Percentiles rank a stretch among this genome's conserved stretches.
These are phyloP conservation scores for Canna indica DNA, from an alignment of 176 grass and related monocot species.

Conservation along the genomic window DNA sequence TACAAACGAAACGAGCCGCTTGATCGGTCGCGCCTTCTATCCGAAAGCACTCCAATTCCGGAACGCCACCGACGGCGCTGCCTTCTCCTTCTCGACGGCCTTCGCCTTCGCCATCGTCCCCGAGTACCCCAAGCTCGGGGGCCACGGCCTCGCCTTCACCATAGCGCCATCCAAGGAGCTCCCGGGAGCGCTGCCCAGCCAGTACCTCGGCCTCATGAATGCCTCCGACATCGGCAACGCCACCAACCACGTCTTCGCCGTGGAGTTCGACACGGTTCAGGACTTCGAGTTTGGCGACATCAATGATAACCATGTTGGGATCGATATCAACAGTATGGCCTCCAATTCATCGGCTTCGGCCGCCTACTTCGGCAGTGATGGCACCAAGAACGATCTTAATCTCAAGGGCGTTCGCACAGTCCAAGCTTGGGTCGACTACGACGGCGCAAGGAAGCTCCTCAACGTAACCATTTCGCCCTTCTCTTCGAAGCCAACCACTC, in stretches of 20 bases:
- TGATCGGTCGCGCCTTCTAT: slow-evolving; percentile 42
- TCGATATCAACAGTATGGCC: slow-evolving; percentile 52
- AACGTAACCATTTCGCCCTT: slow-evolving; percentile 31
- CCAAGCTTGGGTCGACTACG: slow-evolving; percentile 77
- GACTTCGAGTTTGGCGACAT: slow-evolving; percentile 90
- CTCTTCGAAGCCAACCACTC: slow-evolving; percentile 33
- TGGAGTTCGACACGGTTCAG: slow-evolving; percentile 94
- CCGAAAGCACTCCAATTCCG: slow-evolving; percentile 27
- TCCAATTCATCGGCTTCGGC: slow-evolving; percentile 50
- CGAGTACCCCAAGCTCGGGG: slow-evolving; percentile 67
- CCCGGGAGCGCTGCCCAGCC: slow-evolving; percentile 60
- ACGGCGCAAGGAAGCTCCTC: slow-evolving; percentile 32
- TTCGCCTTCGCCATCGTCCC: slow-evolving; percentile 62
- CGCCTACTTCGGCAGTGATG: slow-evolving; percentile 14
- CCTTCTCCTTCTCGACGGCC: slow-evolving; percentile 53
- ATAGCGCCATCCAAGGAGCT: slow-evolving; percentile 35
- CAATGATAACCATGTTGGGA: slow-evolving; percentile 80
- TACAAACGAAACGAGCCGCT: slow-evolving; percentile 36
- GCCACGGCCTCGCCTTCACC: slow-evolving; percentile 67
- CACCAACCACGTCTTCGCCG: slow-evolving; percentile 72
- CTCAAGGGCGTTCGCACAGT: slow-evolving; percentile 51
- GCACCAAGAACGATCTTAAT: slow-evolving; percentile 24
- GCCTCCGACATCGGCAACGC: slow-evolving; percentile 46
- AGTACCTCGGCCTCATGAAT: slow-evolving; percentile 65
- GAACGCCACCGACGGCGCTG: slow-evolving; percentile 20